phyloP scores from a whole-genome alignment of 2,329 filamentous ascomycete genomes.

The Diplodia intermedia region DNA sequence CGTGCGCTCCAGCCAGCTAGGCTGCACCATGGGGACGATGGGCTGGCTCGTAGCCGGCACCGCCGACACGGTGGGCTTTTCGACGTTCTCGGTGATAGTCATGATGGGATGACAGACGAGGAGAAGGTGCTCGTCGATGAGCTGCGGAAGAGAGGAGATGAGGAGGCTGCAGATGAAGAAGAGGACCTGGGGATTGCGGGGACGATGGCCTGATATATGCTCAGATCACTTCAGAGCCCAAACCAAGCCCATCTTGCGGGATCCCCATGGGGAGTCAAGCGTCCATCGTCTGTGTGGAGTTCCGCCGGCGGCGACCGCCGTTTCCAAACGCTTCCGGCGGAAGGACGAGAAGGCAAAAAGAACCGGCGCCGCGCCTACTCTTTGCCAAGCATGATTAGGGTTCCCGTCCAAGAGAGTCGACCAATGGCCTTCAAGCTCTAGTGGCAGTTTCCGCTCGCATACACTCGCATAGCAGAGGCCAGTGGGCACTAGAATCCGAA shows the following conservation, averaged over 20 bases:
- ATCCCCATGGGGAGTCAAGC: neutral
- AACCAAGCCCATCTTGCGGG: neutral
- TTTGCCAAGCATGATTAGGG: neutral
- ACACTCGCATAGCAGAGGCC: neutral
- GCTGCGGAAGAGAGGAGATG: neutral
- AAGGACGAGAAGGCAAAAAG: neutral
- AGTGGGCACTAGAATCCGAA: neutral
- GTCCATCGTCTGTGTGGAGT: neutral
- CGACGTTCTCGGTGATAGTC: neutral
- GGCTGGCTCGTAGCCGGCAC: slow-evolving; percentile 17
- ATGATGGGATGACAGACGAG: neutral
- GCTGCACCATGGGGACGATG: slow-evolving; percentile 33
- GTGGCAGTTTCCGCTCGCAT: neutral
- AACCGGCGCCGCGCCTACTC: neutral
- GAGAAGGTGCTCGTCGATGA: neutral
- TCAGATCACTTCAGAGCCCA: neutral
- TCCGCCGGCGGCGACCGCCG: neutral
- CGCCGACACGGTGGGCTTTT: slow-evolving; percentile 34
- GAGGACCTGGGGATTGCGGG: neutral
- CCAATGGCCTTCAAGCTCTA: too few species aligned
- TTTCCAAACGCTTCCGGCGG: neutral
- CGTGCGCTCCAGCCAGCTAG: slow-evolving; percentile 45
- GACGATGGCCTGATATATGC: neutral
- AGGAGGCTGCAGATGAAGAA: neutral
- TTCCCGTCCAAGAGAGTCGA: neutral